A percentile compares a stretch with the other conserved stretches of the same genome.
phyloP scores from a whole-genome alignment of 2,329 filamentous ascomycete genomes.

The Uncinocarpus reesii region DNA sequence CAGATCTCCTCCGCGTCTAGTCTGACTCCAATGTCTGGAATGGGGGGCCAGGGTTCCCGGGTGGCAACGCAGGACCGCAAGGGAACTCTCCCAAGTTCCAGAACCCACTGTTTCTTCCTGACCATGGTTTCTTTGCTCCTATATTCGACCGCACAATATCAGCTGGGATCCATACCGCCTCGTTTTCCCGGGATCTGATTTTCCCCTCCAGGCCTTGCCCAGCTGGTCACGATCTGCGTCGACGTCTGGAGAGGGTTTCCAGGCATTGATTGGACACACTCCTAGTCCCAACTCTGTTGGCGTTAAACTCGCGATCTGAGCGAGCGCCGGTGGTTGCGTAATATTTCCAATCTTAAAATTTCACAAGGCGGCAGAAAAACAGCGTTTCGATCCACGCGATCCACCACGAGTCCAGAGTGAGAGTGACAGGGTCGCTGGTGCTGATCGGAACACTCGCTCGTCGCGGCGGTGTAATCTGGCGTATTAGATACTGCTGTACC shows the following conservation, averaged over 20 bases:
- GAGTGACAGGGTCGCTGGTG: no score
- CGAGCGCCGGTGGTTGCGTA: neutral
- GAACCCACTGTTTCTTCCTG: neutral
- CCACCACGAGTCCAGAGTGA: no score
- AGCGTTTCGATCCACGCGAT: neutral
- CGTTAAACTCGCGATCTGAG: constrained; percentile 1
- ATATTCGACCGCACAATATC: neutral
- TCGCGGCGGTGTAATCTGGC: no score
- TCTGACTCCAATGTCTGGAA: neutral
- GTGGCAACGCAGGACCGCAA: neutral
- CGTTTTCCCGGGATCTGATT: neutral
- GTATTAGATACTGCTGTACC: no score
- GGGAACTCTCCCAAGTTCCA: neutral
- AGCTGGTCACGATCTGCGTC: no score
- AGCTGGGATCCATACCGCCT: constrained; percentile 1
- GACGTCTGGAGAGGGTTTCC: neutral
- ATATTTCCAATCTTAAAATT: no score
- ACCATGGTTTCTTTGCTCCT: neutral
- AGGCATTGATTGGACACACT: no score
- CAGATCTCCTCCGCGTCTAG: no score
- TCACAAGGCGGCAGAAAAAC: constrained; percentile 3
- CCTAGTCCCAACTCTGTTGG: no score
- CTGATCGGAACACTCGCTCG: no score
- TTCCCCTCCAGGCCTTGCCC: no score
- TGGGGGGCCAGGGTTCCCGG: neutral